phyloP scores from a whole-genome alignment of 352 stramenopile species.

The Paralagenidium karlingii region DNA sequence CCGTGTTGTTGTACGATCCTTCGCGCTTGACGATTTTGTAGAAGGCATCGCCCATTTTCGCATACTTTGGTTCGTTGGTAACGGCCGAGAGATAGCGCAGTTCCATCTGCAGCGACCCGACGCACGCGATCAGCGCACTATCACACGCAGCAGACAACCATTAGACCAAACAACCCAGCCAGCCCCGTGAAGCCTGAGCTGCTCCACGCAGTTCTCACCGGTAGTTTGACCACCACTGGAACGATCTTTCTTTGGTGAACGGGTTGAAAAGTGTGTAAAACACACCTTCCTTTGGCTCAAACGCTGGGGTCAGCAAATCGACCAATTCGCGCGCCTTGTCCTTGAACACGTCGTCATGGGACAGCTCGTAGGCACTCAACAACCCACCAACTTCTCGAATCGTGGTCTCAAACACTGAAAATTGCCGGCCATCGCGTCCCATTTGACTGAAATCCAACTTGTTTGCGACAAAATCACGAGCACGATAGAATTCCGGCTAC shows the following conservation, averaged over 20 bases:
- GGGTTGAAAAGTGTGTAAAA: slow-evolving; percentile 87
- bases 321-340: slow-evolving; percentile 89
- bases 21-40: slow-evolving; percentile 60
- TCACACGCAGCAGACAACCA: too few relatives aligned
- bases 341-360: slow-evolving; percentile 79
- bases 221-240: background rate
- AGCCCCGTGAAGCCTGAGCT: background rate
- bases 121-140: slow-evolving; percentile 64
- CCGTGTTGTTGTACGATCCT: slow-evolving; percentile 56
- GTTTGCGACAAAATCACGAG: slow-evolving; percentile 74
- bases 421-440: slow-evolving; percentile 17
- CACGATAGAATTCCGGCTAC: slow-evolving; percentile 86
- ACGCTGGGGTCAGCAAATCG: slow-evolving; percentile 81
- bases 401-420: slow-evolving; percentile 98
- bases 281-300: slow-evolving; percentile 81
- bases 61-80: slow-evolving; percentile 66
- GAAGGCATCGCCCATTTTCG: slow-evolving; percentile 57
- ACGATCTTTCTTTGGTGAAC: slow-evolving; percentile 41
- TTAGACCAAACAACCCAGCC: too few relatives aligned
- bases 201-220: background rate
- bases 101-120: slow-evolving; percentile 80
- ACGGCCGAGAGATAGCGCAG: slow-evolving; percentile 66
- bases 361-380: slow-evolving; percentile 91
- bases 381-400: slow-evolving; percentile 97
- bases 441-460: slow-evolving; percentile 75